Conservation (phyloP, 106 monocot genomes). For the Dioscorea alata region DNA sequence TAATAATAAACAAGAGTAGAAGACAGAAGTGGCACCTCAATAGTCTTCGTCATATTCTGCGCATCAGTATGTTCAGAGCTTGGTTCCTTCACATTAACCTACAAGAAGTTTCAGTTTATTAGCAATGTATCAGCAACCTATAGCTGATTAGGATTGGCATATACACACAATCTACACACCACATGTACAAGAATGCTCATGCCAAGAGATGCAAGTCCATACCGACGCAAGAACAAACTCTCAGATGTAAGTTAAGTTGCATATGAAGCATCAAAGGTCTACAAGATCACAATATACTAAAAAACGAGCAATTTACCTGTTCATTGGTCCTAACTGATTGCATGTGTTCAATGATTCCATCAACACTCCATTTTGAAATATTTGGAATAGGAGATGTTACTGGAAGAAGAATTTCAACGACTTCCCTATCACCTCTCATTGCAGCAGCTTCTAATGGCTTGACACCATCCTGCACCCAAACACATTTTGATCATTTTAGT, state of each 20-base stretch:
- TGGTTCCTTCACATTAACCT: slow-evolving; percentile 33
- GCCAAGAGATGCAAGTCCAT: not conserved
- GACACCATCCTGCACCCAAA: slow-evolving; percentile 59
- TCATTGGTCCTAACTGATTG: slow-evolving; percentile 41
- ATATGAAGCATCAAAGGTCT: not conserved
- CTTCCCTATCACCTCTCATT: slow-evolving; percentile 57
- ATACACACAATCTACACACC: not conserved
- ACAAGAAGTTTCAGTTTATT: slow-evolving; percentile 18
- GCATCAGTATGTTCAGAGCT: slow-evolving; percentile 9
- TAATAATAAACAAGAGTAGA: not conserved
- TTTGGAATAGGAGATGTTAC: slow-evolving; percentile 56
- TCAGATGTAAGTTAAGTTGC: not conserved
- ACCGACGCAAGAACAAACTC: not conserved
- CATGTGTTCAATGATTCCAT: slow-evolving; percentile 62
- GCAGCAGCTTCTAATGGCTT: slow-evolving; percentile 94
- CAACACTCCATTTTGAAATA: slow-evolving; percentile 64
- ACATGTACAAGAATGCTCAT: not conserved
- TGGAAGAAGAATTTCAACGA: slow-evolving; percentile 68
- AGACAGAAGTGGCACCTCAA: slow-evolving; percentile 40
- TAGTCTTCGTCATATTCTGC: slow-evolving; percentile 25
- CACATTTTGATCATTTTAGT: too few species aligned
- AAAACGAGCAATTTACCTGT: slow-evolving; percentile 17
- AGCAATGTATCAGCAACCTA: not conserved
- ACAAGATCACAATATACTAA: not conserved
- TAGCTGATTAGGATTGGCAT: too few species aligned